A percentile compares a stretch with the other conserved stretches of the same genome.
Conservation (phyloP, 306 rosid genomes). For the Prosopis cineraria region DNA sequence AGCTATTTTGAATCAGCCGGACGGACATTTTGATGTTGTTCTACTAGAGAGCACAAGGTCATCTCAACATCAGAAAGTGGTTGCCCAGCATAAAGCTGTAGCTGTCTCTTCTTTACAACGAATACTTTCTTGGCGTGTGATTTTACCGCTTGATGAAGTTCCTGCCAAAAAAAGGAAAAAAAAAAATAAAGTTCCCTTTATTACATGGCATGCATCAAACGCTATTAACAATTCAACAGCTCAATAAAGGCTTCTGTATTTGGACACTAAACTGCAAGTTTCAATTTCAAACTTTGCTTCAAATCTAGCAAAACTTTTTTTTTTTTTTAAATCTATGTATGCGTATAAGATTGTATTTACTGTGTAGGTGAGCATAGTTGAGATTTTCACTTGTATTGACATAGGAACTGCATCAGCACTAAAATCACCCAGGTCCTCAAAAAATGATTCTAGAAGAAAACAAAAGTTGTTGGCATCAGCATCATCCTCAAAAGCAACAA, state of each 20-base stretch:
- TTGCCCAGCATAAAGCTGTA: slow-evolving; percentile 86
- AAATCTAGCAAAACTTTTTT: slow-evolving; percentile 15
- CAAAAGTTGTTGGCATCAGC: slow-evolving; percentile 55
- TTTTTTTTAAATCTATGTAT: neutral
- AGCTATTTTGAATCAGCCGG: neutral
- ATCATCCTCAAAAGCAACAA: slow-evolving; percentile 53
- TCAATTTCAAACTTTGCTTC: slow-evolving; percentile 28
- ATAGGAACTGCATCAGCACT: slow-evolving; percentile 65
- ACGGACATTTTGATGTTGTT: slow-evolving; percentile 40
- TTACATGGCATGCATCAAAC: slow-evolving; percentile 12
- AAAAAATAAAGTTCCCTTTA: slow-evolving; percentile 3
- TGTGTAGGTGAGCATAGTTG: neutral
- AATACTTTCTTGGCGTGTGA: slow-evolving; percentile 54
- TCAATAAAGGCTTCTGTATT: slow-evolving; percentile 9
- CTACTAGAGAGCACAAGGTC: slow-evolving; percentile 61
- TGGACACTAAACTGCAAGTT: slow-evolving; percentile 18
- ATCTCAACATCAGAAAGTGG: slow-evolving; percentile 80
- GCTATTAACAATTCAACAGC: slow-evolving; percentile 11
- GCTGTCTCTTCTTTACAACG: slow-evolving; percentile 78
- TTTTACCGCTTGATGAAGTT: slow-evolving; percentile 59
- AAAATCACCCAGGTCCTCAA: slow-evolving; percentile 71
- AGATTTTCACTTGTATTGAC: slow-evolving; percentile 60
- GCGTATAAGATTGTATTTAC: slow-evolving; percentile 2
- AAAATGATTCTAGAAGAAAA: slow-evolving; percentile 67
- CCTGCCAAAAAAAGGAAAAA: too few relatives aligned